Base-by-base conservation (phyloP, 352 stramenopile genomes). In the Phytophthora ramorum region DNA sequence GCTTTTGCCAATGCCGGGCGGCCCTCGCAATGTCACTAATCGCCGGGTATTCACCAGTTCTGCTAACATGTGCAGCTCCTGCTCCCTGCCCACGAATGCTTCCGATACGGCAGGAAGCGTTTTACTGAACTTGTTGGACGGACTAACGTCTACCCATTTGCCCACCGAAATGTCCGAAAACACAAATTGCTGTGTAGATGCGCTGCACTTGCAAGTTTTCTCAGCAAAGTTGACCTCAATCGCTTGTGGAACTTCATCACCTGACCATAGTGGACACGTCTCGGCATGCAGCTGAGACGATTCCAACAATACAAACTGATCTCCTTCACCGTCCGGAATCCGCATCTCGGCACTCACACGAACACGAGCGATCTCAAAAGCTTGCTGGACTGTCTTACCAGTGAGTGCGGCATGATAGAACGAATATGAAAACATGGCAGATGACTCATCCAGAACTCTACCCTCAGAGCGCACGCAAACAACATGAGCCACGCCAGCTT, bases 291-390 rank as follows among this genome's bases (percentile, higher is more conserved):
- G 43, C 20, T 79, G 74, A 22, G 83, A 92, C 2, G 83, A 90
- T 63, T 90, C 75, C 22, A 92, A 63, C 19, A 93, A 55, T n/a
- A 94, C 67, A 28, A 94, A 94, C 63, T 94, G 90, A 66, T 91
- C 76, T 17, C 83, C 76, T 66, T 94, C 86, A 43, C 65, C 70
- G 16, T 84, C 73, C 0, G 79, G 80, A 24, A 89, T 79, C 32
- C 75, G 77, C 78, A 91, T 83, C 20, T 94, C 86, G 8, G 83
- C 83, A 40, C 73, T 84, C 34, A 94, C 86, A 19, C 86, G 86
- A 16, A 85, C 77, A 35, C 82, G 86, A 8, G 86, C 83, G 32
- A 87, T 88, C 28, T 91, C 83, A 55, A 94, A 94, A 2, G 86
- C 80, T 51, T 92, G 83, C 24, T 89, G 71, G 14, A 94, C 80